Percentiles rank a stretch among this genome's conserved stretches.
These are phyloP conservation scores for Apodospora peruviana DNA, from an alignment of 495 filamentous ascomycete species.

Conservation along the genomic window DNA sequence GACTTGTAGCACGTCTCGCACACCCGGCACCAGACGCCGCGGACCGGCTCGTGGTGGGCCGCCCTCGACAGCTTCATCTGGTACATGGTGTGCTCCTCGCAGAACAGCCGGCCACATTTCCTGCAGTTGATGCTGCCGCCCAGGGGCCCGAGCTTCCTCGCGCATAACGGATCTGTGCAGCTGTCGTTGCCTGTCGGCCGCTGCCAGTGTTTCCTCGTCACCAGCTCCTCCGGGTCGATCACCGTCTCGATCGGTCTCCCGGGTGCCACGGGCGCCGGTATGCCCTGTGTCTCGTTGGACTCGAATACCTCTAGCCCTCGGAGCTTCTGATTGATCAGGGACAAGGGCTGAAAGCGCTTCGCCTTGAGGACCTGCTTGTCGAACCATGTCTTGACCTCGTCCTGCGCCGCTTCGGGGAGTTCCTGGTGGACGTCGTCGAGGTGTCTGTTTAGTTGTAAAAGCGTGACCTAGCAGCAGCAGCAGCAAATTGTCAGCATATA, in stretches of 20 bases:
- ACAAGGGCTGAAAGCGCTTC: constrained; percentile 90
- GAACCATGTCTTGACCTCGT: constrained; percentile 98
- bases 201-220: constrained; percentile 88
- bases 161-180: constrained; percentile 85
- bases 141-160: constrained; percentile 66
- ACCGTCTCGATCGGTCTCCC: constrained; percentile 32
- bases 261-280: constrained; percentile 20
- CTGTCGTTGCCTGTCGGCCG: constrained; percentile 60
- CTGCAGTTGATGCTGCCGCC: constrained; percentile 88
- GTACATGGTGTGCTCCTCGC: constrained; percentile 98
- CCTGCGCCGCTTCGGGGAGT: constrained; percentile 86
- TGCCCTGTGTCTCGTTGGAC: constrained; percentile 62
- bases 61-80: constrained; percentile 95
- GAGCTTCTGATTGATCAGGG: constrained; percentile 80
- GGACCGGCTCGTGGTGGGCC: constrained; percentile 84
- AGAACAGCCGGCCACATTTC: constrained; percentile 88
- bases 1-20: constrained; percentile 99
- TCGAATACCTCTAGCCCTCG: constrained; percentile 98
- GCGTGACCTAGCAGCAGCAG: constrained; percentile 61
- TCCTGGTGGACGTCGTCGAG: constrained; percentile 92
- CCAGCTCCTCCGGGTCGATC: constrained; percentile 81
- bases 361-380: constrained; percentile 93
- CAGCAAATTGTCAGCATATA: constrained; percentile 7
- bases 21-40: constrained; percentile 89
- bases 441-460: constrained; percentile 90